These are phyloP conservation scores for Yamadazyma sp. DNA, from an alignment of 805 yeast genomes.

Conservation along the genomic window DNA sequence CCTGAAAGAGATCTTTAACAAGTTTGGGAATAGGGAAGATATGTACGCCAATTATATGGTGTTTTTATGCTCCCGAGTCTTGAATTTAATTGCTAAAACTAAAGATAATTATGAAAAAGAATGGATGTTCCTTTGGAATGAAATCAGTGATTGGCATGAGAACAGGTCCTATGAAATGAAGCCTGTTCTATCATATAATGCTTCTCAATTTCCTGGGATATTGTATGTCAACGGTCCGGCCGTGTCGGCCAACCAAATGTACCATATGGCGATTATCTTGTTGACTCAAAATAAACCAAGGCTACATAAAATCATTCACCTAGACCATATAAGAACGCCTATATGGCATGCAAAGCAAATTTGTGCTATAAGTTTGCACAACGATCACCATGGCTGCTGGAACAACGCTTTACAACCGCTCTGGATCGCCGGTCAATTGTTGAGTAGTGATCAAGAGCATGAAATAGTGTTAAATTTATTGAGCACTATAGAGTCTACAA, in stretches of 20 bases:
- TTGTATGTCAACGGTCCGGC: slow-evolving; percentile 38
- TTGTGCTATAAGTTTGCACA: slow-evolving; percentile 31
- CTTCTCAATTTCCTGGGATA: slow-evolving; percentile 37
- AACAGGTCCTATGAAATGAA: slow-evolving; percentile 36
- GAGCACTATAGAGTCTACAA: slow-evolving; percentile 23
- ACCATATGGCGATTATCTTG: slow-evolving; percentile 38
- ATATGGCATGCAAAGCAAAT: slow-evolving; percentile 44
- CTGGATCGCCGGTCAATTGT: slow-evolving; percentile 26
- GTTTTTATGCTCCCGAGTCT: slow-evolving; percentile 35
- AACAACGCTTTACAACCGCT: slow-evolving; percentile 27
- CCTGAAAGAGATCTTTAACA: slow-evolving; percentile 22
- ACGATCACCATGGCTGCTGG: slow-evolving; percentile 26
- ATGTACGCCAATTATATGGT: slow-evolving; percentile 44
- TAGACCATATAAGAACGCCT: slow-evolving; percentile 22
- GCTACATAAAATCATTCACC: slow-evolving; percentile 23
- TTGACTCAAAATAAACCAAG: slow-evolving; percentile 42
- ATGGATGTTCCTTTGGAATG: slow-evolving; percentile 43
- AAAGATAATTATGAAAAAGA: slow-evolving; percentile 27
- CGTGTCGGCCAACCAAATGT: slow-evolving; percentile 36
- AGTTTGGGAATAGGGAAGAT: slow-evolving; percentile 23
- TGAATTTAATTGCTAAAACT: slow-evolving; percentile 28
- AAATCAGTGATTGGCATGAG: slow-evolving; percentile 37
- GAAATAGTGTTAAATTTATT: slow-evolving; percentile 19
- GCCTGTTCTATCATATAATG: slow-evolving; percentile 29
- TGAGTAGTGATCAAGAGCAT: slow-evolving; percentile 27